Conservation (phyloP, 805 yeast species). For the Wickerhamomyces canadensis region DNA sequence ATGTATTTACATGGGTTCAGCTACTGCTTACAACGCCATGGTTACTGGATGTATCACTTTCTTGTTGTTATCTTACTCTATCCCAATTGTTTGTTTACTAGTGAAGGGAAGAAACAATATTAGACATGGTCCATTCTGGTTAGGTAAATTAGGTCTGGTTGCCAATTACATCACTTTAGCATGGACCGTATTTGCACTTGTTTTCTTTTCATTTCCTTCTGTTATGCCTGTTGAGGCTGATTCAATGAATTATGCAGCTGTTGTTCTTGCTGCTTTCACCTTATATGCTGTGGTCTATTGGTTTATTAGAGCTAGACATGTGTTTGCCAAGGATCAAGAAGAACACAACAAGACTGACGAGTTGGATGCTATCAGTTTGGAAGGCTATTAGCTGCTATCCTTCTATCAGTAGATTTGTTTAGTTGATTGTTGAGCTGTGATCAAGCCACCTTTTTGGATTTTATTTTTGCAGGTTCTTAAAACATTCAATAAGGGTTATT, state of each 20-base stretch:
- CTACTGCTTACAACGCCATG: constrained; percentile 63
- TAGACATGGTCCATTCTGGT: constrained; percentile 63
- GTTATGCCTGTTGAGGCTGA: constrained; percentile 54
- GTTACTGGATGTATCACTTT: constrained; percentile 57
- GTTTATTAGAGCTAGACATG: constrained; percentile 35
- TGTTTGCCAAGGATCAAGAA: constrained; percentile 24
- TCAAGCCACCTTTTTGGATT: too few species aligned
- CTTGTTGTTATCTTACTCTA: constrained; percentile 49
- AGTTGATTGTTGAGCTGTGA: too few species aligned
- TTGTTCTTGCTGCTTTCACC: constrained; percentile 44
- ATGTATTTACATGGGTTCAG: constrained; percentile 58
- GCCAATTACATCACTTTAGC: constrained; percentile 44
- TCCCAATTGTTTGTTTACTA: constrained; percentile 47
- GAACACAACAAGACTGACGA: too few species aligned
- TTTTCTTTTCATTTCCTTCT: constrained; percentile 62
- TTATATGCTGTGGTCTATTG: constrained; percentile 45
- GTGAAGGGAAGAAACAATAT: constrained; percentile 45
- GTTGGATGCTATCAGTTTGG: not conserved
- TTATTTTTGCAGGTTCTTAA: too few species aligned
- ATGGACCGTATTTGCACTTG: constrained; percentile 56
- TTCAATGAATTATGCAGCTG: constrained; percentile 64
- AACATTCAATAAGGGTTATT: too few species aligned
- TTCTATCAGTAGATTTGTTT: too few species aligned
- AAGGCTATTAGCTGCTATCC: not conserved
- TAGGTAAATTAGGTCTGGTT: constrained; percentile 47